Evolutionary conservation across 1,284 basidiomycete species (phyloP).

Genomic region (Sanghuangporus weigelae): DNA sequence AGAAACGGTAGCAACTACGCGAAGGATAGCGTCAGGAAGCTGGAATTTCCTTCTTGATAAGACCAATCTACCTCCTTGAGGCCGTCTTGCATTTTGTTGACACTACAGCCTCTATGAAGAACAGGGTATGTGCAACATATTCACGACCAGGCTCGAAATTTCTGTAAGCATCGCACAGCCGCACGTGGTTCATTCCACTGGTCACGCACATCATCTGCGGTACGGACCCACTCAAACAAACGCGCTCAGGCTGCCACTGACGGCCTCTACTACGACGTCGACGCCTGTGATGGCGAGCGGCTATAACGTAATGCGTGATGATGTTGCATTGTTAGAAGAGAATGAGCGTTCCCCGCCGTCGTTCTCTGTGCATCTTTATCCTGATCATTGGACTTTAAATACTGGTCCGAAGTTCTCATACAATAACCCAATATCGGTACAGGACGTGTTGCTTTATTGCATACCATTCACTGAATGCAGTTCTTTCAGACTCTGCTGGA

Average conservation of each 20-base stretch:
- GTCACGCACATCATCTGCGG: background rate
- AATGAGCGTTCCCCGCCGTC: conserved; percentile 57
- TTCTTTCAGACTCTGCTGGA: conserved; percentile 60
- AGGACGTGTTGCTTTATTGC: conserved; percentile 19
- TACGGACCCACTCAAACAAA: background rate
- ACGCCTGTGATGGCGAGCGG: conserved; percentile 23
- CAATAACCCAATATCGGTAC: conserved; percentile 68
- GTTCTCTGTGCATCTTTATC: conserved; percentile 68
- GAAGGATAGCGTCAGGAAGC: background rate
- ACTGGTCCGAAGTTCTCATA: conserved; percentile 69
- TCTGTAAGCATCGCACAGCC: conserved; percentile 3
- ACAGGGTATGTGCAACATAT: background rate
- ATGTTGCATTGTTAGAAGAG: conserved; percentile 51
- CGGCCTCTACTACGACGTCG: background rate
- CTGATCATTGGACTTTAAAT: conserved; percentile 75
- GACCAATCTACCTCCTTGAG: conserved; percentile 3
- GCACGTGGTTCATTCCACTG: background rate
- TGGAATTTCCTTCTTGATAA: background rate
- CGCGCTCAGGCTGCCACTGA: background rate
- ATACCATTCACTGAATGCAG: conserved; percentile 18
- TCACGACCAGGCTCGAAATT: background rate
- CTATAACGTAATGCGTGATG: conserved; percentile 66
- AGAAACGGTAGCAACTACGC: conserved; percentile 78
- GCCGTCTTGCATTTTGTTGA: background rate
- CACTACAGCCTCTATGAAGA: background rate